These are phyloP conservation scores for Bjerkandera adusta DNA, from an alignment of 1,284 basidiomycete genomes.

Conservation along the genomic window DNA sequence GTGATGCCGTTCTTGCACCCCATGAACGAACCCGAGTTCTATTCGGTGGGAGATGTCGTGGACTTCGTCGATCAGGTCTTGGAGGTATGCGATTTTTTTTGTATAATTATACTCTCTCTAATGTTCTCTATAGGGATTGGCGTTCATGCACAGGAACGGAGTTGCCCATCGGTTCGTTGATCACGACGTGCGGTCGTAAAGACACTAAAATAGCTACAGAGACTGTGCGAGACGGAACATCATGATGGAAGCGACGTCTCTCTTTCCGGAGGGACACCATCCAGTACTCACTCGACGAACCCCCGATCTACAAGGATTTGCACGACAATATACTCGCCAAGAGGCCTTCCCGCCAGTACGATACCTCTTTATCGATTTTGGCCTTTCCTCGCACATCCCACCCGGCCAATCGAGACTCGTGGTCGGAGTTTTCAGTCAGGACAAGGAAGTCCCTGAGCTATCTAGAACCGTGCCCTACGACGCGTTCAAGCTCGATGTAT, in stretches of 20 bases:
- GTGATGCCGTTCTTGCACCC: slow-evolving; percentile 27
- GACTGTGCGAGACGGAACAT: slow-evolving; percentile 34
- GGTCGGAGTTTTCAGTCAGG: slow-evolving; percentile 18
- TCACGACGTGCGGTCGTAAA: not conserved
- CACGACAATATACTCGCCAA: slow-evolving; percentile 13
- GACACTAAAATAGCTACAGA: slow-evolving; percentile 21
- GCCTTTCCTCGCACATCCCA: not conserved
- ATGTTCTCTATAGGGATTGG: slow-evolving; percentile 29
- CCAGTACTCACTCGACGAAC: slow-evolving; percentile 15
- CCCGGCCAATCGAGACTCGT: slow-evolving; percentile 4
- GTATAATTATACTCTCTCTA: not conserved
- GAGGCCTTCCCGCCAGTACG: not conserved
- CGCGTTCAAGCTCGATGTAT: slow-evolving; percentile 9
- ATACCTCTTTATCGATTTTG: slow-evolving; percentile 4
- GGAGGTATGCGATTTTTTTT: slow-evolving; percentile 20
- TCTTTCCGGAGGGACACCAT: slow-evolving; percentile 28
- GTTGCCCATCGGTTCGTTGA: slow-evolving; percentile 36
- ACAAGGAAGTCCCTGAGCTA: slow-evolving; percentile 27
- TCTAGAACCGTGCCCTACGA: slow-evolving; percentile 11
- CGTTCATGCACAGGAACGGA: slow-evolving; percentile 36
- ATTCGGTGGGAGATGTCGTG: slow-evolving; percentile 24
- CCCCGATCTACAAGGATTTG: slow-evolving; percentile 11
- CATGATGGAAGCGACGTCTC: slow-evolving; percentile 33
- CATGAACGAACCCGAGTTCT: slow-evolving; percentile 21
- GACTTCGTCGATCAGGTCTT: slow-evolving; percentile 27